Evolutionary conservation across 768 basidiomycete genomes (phyloP).

Genomic region (Podaxis sp.): DNA sequence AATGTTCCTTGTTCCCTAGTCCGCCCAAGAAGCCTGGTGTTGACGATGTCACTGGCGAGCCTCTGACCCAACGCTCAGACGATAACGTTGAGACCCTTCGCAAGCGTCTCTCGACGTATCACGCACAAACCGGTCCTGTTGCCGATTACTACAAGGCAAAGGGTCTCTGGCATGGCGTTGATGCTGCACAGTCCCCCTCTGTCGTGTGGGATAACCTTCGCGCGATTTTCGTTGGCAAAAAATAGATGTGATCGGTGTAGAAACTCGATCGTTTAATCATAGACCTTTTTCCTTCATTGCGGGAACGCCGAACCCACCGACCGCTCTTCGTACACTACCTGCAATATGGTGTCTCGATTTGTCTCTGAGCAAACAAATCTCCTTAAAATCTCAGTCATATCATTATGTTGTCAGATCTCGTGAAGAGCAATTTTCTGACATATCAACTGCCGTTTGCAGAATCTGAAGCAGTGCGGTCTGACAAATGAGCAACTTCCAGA

Average conservation of each 20-base stretch:
- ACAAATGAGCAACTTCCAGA: too few species aligned
- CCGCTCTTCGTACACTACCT: background rate
- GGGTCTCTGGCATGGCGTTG: slow-evolving; percentile 87
- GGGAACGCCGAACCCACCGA: background rate
- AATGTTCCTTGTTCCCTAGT: slow-evolving; percentile 42
- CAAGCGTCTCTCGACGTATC: slow-evolving; percentile 88
- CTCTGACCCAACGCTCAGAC: slow-evolving; percentile 94
- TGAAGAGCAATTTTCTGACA: too few species aligned
- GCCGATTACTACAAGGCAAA: slow-evolving; percentile 94
- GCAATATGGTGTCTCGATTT: too few species aligned
- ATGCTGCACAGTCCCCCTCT: slow-evolving; percentile 90
- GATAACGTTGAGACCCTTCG: slow-evolving; percentile 95
- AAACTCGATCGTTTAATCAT: slow-evolving; percentile 14
- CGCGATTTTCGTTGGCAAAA: slow-evolving; percentile 58
- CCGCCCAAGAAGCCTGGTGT: slow-evolving; percentile 95
- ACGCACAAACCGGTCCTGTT: slow-evolving; percentile 93
- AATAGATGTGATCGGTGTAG: slow-evolving; percentile 32
- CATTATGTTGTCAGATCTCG: too few species aligned
- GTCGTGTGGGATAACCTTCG: slow-evolving; percentile 88
- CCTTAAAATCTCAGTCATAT: too few species aligned
- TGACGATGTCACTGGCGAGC: slow-evolving; percentile 95
- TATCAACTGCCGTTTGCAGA: too few species aligned
- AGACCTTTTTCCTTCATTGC: slow-evolving; percentile 6
- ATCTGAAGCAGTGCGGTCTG: too few species aligned
- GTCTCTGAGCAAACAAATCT: too few species aligned